These are phyloP conservation scores for Triticum monococcum DNA, from an alignment of 176 grass and related monocot genomes.

Conservation along the genomic window DNA sequence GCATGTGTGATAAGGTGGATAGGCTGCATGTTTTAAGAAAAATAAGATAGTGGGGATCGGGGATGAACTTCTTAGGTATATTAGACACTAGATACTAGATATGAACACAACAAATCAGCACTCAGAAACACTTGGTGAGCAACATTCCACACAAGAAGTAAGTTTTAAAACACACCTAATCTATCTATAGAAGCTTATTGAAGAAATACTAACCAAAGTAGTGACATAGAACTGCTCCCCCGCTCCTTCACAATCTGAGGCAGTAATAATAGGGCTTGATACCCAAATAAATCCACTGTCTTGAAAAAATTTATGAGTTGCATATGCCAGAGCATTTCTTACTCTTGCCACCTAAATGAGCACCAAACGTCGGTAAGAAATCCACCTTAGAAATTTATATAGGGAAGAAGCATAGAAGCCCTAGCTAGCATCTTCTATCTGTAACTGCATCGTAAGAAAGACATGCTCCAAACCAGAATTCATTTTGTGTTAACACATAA, in stretches of 20 bases:
- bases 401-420: neutral
- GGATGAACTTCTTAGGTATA: no score
- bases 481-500: constrained; percentile 1
- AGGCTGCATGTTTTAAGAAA: no score
- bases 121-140: neutral
- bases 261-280: constrained; percentile 95
- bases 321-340: constrained; percentile 91
- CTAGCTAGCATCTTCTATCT: neutral
- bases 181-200: constrained; percentile 25
- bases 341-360: constrained; percentile 86
- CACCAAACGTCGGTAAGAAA: constrained; percentile 35
- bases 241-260: constrained; percentile 96
- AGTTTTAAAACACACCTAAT: neutral
- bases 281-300: constrained; percentile 98
- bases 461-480: neutral
- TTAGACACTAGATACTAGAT: neutral
- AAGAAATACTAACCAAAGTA: constrained; percentile 79
- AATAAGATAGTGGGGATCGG: no score
- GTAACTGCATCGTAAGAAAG: neutral
- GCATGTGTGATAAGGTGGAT: no score
- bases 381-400: constrained; percentile 18
- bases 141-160: constrained; percentile 18
- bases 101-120: neutral
- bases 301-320: constrained; percentile 98
- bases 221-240: constrained; percentile 98